Conservation (phyloP, 164 flowering plant species). For the Piper longum region DNA sequence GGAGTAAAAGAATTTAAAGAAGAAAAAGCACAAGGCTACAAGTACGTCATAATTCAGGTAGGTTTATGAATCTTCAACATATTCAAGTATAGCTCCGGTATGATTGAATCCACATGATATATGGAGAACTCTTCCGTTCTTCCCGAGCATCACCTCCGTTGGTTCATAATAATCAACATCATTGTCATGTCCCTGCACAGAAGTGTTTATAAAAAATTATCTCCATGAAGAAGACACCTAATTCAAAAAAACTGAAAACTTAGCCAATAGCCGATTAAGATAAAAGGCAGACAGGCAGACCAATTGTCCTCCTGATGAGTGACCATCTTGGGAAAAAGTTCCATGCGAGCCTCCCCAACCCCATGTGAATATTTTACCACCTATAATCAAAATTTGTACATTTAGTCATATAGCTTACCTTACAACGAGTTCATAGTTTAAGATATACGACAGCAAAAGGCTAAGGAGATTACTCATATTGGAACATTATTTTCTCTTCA, state of each 20-base stretch:
- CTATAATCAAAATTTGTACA: conserved; percentile 21
- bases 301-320: conserved; percentile 95
- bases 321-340: conserved; percentile 77
- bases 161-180: conserved; percentile 70
- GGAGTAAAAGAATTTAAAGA: no score
- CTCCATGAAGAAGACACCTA: no score
- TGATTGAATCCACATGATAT: conserved; percentile 96
- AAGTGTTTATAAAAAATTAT: neutral
- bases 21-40: no score
- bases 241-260: neutral
- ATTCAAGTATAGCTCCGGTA: conserved; percentile 73
- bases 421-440: neutral
- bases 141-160: conserved; percentile 30
- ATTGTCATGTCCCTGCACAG: conserved; percentile 65
- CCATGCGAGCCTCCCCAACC: conserved; percentile 99
- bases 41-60: no score
- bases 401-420: neutral
- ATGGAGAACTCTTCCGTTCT: conserved; percentile 42
- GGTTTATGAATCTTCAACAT: neutral
- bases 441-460: neutral
- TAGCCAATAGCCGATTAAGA: neutral
- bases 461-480: no score
- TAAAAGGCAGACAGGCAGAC: conserved; percentile 14
- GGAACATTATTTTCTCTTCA: neutral
- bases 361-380: conserved; percentile 78